These are phyloP conservation scores for Sporothrix luriei DNA, from an alignment of 2,329 filamentous ascomycete species.

Conservation along the genomic window DNA sequence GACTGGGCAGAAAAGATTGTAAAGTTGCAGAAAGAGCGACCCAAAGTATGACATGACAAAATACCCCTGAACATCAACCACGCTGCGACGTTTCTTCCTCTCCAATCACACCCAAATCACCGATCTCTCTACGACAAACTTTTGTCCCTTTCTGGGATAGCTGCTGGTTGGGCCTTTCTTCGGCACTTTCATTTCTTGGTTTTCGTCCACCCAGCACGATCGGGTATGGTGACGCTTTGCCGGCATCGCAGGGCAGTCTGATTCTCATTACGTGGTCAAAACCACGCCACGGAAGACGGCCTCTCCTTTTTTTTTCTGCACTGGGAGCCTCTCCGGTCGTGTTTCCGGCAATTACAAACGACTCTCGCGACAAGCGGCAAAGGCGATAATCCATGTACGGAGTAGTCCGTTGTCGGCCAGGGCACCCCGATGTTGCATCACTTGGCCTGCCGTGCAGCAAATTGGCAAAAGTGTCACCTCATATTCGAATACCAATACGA, in stretches of 20 bases:
- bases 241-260: neutral
- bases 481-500: too few species aligned
- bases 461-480: too few species aligned
- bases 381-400: neutral
- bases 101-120: neutral
- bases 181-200: neutral
- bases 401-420: conserved; percentile 3
- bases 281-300: neutral
- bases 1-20: neutral
- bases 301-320: neutral
- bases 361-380: conserved; percentile 7
- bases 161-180: neutral
- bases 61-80: neutral
- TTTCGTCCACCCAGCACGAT: neutral
- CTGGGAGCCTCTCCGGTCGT: neutral
- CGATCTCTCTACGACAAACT: neutral
- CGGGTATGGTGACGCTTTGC: conserved; percentile 1
- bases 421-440: conserved; percentile 8
- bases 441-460: neutral
- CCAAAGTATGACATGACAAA: neutral
- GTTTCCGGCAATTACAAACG: neutral
- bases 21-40: neutral
- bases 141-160: neutral
- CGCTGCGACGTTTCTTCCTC: neutral
- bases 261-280: conserved; percentile 25